Percentiles rank a stretch among this genome's conserved stretches.
These are phyloP conservation scores for Strigomonas galati DNA, from an alignment of 208 protist species.

Conservation along the genomic window DNA sequence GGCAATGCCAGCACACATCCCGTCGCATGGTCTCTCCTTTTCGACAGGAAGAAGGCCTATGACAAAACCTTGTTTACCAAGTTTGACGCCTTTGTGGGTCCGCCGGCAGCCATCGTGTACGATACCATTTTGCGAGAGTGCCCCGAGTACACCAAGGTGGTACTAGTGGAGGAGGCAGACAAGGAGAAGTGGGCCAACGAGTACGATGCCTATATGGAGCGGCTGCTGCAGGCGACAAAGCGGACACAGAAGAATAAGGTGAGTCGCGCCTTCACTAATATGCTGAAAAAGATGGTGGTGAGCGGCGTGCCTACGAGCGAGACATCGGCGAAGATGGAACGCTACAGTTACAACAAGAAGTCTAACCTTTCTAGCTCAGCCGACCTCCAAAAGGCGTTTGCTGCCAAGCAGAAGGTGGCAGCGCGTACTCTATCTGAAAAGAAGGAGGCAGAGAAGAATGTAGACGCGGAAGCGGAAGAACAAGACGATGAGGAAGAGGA, in stretches of 20 bases:
- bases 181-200: slow-evolving; percentile 50
- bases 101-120: slow-evolving; percentile 50
- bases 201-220: slow-evolving; percentile 24
- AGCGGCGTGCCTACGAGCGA: slow-evolving; percentile 5
- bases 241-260: slow-evolving; percentile 25
- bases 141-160: slow-evolving; percentile 71
- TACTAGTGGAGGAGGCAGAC: slow-evolving; percentile 62
- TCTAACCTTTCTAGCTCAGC: not conserved
- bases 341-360: not conserved
- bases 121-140: slow-evolving; percentile 51
- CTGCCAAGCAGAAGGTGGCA: not conserved
- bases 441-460: slow-evolving; percentile 5
- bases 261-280: slow-evolving; percentile 44
- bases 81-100: slow-evolving; percentile 59
- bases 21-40: slow-evolving; percentile 41
- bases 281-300: slow-evolving; percentile 60
- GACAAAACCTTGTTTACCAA: slow-evolving; percentile 40
- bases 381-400: slow-evolving; percentile 1
- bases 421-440: not conserved
- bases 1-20: slow-evolving; percentile 47
- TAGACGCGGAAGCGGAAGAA: not conserved
- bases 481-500: slow-evolving; percentile 5
- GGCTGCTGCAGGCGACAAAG: slow-evolving; percentile 23
- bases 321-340: not conserved
- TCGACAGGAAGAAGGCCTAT: slow-evolving; percentile 27